phyloP scores from a whole-genome alignment of 306 rosid species.

The Mucuna pruriens region DNA sequence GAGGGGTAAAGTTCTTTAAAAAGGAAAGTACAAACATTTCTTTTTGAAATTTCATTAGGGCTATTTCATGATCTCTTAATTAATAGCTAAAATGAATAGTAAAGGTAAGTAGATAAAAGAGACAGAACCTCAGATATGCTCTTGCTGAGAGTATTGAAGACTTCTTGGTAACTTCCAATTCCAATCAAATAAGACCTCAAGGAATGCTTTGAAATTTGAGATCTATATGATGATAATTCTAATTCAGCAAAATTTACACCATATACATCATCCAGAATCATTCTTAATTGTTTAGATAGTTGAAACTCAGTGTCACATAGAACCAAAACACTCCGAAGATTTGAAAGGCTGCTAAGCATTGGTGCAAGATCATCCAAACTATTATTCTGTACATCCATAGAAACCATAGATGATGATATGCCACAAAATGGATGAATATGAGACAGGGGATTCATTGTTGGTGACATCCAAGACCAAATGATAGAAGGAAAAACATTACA shows the following conservation, averaged over 20 bases:
- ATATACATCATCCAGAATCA: neutral
- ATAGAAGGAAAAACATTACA: too few species aligned
- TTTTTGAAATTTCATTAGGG: neutral
- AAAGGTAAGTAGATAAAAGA: neutral
- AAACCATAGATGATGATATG: too few species aligned
- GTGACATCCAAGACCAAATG: too few species aligned
- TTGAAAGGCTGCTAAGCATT: neutral
- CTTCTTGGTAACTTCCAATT: neutral
- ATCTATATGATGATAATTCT: neutral
- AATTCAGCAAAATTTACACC: neutral
- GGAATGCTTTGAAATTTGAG: neutral
- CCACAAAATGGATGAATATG: too few species aligned
- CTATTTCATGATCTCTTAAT: neutral
- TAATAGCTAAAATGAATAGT: neutral
- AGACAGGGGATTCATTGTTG: too few species aligned
- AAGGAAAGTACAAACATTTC: neutral
- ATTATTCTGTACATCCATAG: too few species aligned
- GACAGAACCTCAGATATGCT: neutral
- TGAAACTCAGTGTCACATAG: neutral
- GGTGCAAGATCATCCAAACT: neutral
- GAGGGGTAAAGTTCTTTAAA: neutral
- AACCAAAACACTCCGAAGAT: neutral
- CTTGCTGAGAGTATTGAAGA: neutral
- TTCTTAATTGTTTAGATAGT: neutral
- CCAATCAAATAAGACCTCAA: neutral